phyloP scores from a whole-genome alignment of 2,329 filamentous ascomycete genomes.

The Colletotrichum sp. region DNA sequence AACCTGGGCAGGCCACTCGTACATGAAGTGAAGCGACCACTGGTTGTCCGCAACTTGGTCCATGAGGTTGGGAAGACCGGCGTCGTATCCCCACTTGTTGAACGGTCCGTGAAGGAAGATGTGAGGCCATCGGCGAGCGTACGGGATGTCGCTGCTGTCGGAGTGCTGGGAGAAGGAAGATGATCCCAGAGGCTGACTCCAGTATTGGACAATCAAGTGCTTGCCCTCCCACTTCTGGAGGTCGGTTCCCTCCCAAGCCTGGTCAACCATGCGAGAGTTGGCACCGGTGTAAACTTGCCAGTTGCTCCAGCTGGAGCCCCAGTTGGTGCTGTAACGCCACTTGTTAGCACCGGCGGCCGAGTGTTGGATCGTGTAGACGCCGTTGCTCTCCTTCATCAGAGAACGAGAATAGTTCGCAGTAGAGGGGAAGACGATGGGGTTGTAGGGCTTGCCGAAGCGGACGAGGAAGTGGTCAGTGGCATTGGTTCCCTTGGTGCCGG shows the following conservation, averaged over 20 bases:
- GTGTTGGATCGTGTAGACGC: constrained; percentile 56
- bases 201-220: constrained; percentile 69
- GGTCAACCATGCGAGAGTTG: constrained; percentile 50
- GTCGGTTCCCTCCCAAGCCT: constrained; percentile 63
- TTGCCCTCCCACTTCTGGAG: constrained; percentile 65
- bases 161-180: constrained; percentile 66
- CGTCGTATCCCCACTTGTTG: constrained; percentile 69
- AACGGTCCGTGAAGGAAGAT: constrained; percentile 66
- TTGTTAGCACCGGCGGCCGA: constrained; percentile 65
- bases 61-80: constrained; percentile 40
- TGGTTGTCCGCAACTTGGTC: constrained; percentile 46
- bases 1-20: constrained; percentile 66
- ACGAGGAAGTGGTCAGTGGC: constrained; percentile 63
- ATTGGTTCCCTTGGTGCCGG: constrained; percentile 50
- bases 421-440: constrained; percentile 63
- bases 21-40: constrained; percentile 67
- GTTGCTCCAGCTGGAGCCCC: constrained; percentile 62
- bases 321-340: constrained; percentile 68
- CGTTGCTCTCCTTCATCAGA: constrained; percentile 47
- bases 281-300: constrained; percentile 62
- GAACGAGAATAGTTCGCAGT: constrained; percentile 56
- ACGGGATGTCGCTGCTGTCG: constrained; percentile 45
- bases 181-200: constrained; percentile 62
- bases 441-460: constrained; percentile 61
- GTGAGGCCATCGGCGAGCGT: constrained; percentile 61